A percentile compares a stretch with the other conserved stretches of the same genome.
These are phyloP conservation scores for Knoxia roxburghii DNA, from an alignment of 257 asterid species.

Conservation along the genomic window DNA sequence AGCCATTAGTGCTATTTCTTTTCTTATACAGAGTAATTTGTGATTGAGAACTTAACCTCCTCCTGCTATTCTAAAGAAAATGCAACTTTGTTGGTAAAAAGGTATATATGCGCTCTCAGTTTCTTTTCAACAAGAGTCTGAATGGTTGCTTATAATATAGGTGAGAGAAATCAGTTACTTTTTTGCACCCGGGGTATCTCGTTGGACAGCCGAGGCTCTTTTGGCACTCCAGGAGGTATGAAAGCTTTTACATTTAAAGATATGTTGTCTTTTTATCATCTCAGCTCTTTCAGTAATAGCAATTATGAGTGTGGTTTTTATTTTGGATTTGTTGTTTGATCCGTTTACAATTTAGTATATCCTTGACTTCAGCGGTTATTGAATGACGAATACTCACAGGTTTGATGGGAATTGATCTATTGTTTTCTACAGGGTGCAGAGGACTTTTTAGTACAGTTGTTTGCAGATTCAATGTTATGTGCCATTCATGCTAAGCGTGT, in stretches of 20 bases:
- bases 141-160: constrained; percentile 21
- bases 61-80: background rate
- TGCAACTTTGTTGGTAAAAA: background rate
- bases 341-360: background rate
- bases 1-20: background rate
- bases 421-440: constrained; percentile 60
- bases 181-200: constrained; percentile 43
- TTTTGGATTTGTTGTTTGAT: too few relatives aligned
- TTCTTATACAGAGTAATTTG: background rate
- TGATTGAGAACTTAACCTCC: background rate
- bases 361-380: background rate
- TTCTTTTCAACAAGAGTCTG: background rate
- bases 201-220: constrained; percentile 94
- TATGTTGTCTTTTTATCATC: background rate
- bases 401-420: background rate
- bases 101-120: background rate
- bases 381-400: background rate
- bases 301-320: background rate
- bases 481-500: constrained; percentile 96
- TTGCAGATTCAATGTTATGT: constrained; percentile 83
- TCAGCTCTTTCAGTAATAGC: background rate
- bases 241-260: constrained; percentile 1
- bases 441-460: constrained; percentile 59
- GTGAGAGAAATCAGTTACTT: constrained; percentile 62
- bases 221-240: constrained; percentile 90